A percentile compares a stretch with the other conserved stretches of the same genome.
phyloP scores from a whole-genome alignment of 495 filamentous ascomycete species.

The Cenococcum geophilum region DNA sequence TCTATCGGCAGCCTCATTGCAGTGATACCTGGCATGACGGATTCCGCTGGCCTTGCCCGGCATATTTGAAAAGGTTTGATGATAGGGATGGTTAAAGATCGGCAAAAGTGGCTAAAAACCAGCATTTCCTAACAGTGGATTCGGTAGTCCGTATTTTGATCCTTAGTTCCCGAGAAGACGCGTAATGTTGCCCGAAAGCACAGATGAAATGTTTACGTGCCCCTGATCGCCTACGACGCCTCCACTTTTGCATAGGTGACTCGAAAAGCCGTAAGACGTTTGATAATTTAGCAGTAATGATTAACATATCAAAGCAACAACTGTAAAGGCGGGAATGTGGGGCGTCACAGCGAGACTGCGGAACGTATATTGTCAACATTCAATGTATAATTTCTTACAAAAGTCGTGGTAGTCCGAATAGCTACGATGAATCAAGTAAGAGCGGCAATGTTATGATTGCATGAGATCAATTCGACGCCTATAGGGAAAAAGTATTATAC shows the following conservation, averaged over 20 bases:
- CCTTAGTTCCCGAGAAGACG: too few species aligned
- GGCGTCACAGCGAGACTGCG: too few species aligned
- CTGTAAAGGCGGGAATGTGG: too few species aligned
- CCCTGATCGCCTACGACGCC: neutral
- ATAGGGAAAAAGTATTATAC: constrained; percentile 7
- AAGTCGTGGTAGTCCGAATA: neutral
- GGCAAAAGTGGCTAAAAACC: too few species aligned
- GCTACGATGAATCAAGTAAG: neutral
- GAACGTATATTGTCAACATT: neutral
- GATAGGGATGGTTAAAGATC: too few species aligned
- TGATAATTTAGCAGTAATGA: neutral
- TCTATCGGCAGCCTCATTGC: too few species aligned
- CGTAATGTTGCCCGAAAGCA: too few species aligned
- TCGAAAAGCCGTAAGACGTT: neutral
- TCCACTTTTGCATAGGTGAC: neutral
- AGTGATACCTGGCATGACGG: too few species aligned
- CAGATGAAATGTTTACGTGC: neutral
- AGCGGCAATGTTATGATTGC: neutral
- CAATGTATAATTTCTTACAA: constrained; percentile 4
- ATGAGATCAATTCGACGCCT: constrained; percentile 5
- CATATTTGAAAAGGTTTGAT: too few species aligned
- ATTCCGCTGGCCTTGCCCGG: too few species aligned
- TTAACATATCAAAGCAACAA: neutral
- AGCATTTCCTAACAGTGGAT: too few species aligned
- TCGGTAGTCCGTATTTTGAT: too few species aligned